Evolutionary conservation across 805 yeast species (phyloP), one percentile per base, ranked within the genome.

Genomic region (Pichia nakasei): DNA sequence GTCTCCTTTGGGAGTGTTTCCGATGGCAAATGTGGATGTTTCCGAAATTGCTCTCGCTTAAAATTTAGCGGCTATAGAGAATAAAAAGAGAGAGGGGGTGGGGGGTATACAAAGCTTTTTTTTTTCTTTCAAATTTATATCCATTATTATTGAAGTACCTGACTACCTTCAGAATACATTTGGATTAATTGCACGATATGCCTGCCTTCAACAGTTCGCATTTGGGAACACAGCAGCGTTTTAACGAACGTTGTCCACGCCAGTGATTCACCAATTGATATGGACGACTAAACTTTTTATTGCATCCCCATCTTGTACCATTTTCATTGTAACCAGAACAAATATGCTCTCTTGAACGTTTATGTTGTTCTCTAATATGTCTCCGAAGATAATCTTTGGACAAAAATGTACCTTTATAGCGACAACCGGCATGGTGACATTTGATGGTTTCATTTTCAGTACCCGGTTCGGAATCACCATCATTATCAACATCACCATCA

Each of bases 231-330:
- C 53, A 48, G 39, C 65, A 61, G 18, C 54, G 45, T 35, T 54
- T 53, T 15, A 60, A 39, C 5, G 64, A 60, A 20, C 64, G 46
- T 35, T 57, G 57, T 7, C 63, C 64, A 19, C 52, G 47, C 65
- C 65, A 61, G 44, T 61, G 65, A 42, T 61, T 60, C 9, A 60
- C 58, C 29, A 61, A 39, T 43, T 61, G 65, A 41, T 61, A 61
- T 6, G 65, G 65, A 41, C 65, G 46, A 42, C 57, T 59, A 42
- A 61, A 61, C 26, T 51, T 53, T 35, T 57, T 61, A 24, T 55
- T 54, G 32, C 65, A 61, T 3, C 65, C 65, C 65, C 65, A 61
- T 13, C 38, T 39, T 8, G 50, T 36, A 21, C 57, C 56, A 39
- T 53, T 53, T 9, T 38, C 15, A 22, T 45, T 44, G 35, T 38